Base-by-base conservation (phyloP, 2,329 filamentous ascomycete genomes). In the Fonsecaea multimorphosa region DNA sequence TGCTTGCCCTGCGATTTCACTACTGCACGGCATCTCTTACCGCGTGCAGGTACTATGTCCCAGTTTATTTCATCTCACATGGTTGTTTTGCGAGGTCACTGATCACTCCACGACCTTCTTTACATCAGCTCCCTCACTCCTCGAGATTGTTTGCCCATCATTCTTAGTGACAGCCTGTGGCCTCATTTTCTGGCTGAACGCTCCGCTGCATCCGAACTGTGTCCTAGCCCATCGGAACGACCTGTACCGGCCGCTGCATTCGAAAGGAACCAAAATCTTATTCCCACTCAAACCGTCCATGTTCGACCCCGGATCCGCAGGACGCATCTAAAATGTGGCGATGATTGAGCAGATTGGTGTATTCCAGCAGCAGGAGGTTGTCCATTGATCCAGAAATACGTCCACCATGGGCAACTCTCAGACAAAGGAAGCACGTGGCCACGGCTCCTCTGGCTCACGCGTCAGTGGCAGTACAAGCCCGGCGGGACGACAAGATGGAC, bases 371-470 rank as follows among this genome's bases (percentile, higher is more conserved):
- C 32, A 62, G 56, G 67, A 68, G 67, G 64, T 64, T 64, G 61
- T 58, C 38, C 38, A 55, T 34, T 61, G 55, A 64, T 51, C 53
- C 58, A 61, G 56, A 53, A 32, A 61, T 51, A 57, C n/a, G 34
- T 27, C 56, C 51, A 64, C 40, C 32, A 82, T 82, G 80, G 80
- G 80, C 56, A 82, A 82, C 70, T 78, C 79, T 57, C 77, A 81
- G 65, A 81, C 80, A 40, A 82, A 80, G 73, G 80, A 82, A 74
- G 76, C 78, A 61, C 78, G 80, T 68, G 73, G 76, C 27, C 68
- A 70, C 19, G 59, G 64, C 54, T 61, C 60, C 19, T 64, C 66
- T 34, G 52, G 56, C 59, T 58, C 59, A 31, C 67, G 68, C n/a
- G 65, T 61, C 32, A 65, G 61, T 60, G 66, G 61, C 44, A 68